These are phyloP conservation scores for Mayamaea pseudoterrestris DNA, from an alignment of 108 stramenopile genomes.

Conservation along the genomic window DNA sequence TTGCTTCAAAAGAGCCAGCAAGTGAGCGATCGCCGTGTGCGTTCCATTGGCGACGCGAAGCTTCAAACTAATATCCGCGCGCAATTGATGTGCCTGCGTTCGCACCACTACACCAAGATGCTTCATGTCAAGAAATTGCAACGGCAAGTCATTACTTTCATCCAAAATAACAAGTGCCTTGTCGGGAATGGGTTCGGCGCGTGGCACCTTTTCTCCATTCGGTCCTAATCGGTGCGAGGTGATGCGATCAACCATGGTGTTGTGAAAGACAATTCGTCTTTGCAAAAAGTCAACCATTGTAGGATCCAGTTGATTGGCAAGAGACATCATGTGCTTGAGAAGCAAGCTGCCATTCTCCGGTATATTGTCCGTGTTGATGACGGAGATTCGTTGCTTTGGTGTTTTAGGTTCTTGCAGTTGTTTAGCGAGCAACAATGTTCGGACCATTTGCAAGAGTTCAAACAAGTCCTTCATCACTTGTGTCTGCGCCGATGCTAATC, in stretches of 20 bases:
- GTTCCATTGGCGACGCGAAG: slow-evolving; percentile 85
- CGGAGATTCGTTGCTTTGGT: slow-evolving; percentile 30
- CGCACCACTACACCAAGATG: slow-evolving; percentile 25
- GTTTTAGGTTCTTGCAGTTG: slow-evolving; percentile 11
- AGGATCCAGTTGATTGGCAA: slow-evolving; percentile 16
- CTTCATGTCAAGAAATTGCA: neutral
- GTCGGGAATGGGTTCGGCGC: slow-evolving; percentile 62
- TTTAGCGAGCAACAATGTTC: neutral
- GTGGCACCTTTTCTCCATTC: slow-evolving; percentile 41
- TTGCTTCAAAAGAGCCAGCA: slow-evolving; percentile 46
- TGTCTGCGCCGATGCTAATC: slow-evolving; percentile 45
- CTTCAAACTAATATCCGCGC: slow-evolving; percentile 71
- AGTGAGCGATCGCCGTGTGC: slow-evolving; percentile 81
- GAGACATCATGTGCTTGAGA: slow-evolving; percentile 38
- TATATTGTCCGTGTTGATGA: slow-evolving; percentile 86
- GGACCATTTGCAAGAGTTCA: slow-evolving; percentile 20
- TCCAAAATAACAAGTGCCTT: slow-evolving; percentile 82
- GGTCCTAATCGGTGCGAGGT: slow-evolving; percentile 51
- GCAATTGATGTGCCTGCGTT: slow-evolving; percentile 25
- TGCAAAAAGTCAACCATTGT: slow-evolving; percentile 29
- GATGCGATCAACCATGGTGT: slow-evolving; percentile 89
- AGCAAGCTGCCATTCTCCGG: slow-evolving; percentile 69
- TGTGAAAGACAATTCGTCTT: slow-evolving; percentile 53
- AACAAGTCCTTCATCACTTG: slow-evolving; percentile 60
- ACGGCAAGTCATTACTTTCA: slow-evolving; percentile 25